Conservation (phyloP, 2,329 filamentous ascomycete species). For the Phoma sp. region DNA sequence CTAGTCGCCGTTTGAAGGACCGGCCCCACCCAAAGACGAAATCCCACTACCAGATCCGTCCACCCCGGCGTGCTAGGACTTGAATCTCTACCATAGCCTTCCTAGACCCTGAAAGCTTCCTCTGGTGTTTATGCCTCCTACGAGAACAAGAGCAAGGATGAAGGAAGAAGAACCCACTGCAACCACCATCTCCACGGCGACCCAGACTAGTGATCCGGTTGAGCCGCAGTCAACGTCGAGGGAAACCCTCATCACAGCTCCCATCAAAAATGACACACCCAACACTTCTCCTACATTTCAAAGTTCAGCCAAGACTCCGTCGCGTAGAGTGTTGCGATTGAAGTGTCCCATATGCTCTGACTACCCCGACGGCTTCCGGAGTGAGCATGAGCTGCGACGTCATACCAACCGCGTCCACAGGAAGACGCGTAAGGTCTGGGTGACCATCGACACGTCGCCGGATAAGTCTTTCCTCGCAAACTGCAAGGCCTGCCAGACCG, state of each 20-base stretch:
- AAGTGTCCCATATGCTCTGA: constrained; percentile 73
- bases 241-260: constrained; percentile 42
- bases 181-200: constrained; percentile 28
- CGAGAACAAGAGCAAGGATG: constrained; percentile 46
- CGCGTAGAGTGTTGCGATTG: constrained; percentile 44
- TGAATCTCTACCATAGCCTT: constrained; percentile 21
- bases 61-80: constrained; percentile 18
- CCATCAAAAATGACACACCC: constrained; percentile 34
- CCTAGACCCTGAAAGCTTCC: constrained; percentile 13
- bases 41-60: constrained; percentile 29
- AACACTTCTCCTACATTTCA: constrained; percentile 45
- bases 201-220: constrained; percentile 33
- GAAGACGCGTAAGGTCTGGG: constrained; percentile 66
- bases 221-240: constrained; percentile 34
- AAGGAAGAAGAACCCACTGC: constrained; percentile 33
- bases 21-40: constrained; percentile 41
- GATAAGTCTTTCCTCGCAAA: constrained; percentile 72
- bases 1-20: constrained; percentile 39
- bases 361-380: constrained; percentile 80
- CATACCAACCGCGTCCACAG: constrained; percentile 71
- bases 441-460: constrained; percentile 67
- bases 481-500: constrained; percentile 80
- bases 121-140: constrained; percentile 42
- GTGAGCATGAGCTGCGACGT: constrained; percentile 73
- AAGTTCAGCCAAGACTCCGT: constrained; percentile 36